Evolutionary conservation across 352 stramenopile species (phyloP).

Genomic region (Globisporangium iwayamae): DNA sequence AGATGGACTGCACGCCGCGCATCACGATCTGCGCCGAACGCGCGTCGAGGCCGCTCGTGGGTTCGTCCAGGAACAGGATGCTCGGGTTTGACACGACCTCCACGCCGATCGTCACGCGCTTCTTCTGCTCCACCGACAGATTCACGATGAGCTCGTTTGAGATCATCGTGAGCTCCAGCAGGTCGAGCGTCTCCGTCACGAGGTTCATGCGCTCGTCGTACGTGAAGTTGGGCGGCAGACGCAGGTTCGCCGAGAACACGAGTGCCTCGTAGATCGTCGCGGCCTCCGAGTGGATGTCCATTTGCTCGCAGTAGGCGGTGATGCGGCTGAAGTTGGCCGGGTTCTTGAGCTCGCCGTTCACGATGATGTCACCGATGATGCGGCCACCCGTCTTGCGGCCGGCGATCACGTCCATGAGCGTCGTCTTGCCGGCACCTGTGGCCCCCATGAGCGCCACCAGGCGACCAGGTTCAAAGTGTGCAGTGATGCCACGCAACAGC

Average conservation of each 20-base stretch:
- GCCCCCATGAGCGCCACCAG: too few species aligned
- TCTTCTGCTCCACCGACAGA: conserved; percentile 89
- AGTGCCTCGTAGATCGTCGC: conserved; percentile 28
- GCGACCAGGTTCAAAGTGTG: too few species aligned
- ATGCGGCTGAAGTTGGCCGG: too few species aligned
- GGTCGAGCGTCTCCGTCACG: conserved; percentile 42
- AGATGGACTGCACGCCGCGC: conserved; percentile 73
- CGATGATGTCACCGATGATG: too few species aligned
- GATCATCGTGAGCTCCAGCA: conserved; percentile 49
- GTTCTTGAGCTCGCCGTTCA: too few species aligned
- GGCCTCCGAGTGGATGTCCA: conserved; percentile 84
- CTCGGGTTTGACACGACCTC: conserved; percentile 92
- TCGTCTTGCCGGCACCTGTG: conserved; percentile 58
- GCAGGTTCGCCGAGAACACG: conserved; percentile 87
- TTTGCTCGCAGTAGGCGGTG: conserved; percentile 63
- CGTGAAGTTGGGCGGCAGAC: conserved; percentile 43
- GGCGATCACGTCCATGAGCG: conserved; percentile 92
- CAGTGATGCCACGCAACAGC: too few species aligned
- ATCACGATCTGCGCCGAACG: conserved; percentile 88
- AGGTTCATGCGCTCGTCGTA: too few species aligned
- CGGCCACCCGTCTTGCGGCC: conserved; percentile 74
- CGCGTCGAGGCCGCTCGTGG: conserved; percentile 86
- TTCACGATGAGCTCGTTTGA: conserved; percentile 38
- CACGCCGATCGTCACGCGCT: conserved; percentile 90
- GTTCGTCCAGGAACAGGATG: conserved; percentile 93